phyloP scores from a whole-genome alignment of 352 stramenopile species.

The Blastocystis sp. region DNA sequence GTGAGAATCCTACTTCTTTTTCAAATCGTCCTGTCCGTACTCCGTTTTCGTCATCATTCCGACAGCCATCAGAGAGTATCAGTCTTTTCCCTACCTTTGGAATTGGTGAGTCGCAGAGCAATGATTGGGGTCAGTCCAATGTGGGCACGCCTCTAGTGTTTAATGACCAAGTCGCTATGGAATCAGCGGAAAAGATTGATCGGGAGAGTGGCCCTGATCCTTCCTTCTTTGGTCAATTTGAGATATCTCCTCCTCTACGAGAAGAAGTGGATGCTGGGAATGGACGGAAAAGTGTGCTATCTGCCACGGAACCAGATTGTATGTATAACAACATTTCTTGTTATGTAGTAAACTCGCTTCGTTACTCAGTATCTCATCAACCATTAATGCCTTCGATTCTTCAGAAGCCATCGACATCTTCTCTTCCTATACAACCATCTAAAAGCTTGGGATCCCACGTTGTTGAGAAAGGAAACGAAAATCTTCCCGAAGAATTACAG shows the following conservation, averaged over 20 bases:
- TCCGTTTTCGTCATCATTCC: neutral
- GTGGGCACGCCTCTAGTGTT: neutral
- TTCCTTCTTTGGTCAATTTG: conserved; percentile 22
- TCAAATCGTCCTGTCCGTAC: neutral
- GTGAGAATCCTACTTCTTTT: neutral
- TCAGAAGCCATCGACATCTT: neutral
- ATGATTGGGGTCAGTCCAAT: neutral
- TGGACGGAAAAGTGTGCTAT: neutral
- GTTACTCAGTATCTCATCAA: neutral
- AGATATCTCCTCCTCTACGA: neutral
- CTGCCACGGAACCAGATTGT: neutral
- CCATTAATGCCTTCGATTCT: neutral
- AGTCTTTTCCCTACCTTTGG: neutral
- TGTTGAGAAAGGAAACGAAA: neutral
- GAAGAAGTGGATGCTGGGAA: neutral
- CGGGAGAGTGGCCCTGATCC: neutral
- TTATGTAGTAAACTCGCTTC: neutral
- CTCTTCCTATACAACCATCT: neutral
- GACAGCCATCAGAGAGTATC: neutral
- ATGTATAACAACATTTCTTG: neutral
- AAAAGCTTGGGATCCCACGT: neutral
- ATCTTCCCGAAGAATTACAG: neutral
- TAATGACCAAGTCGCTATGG: neutral
- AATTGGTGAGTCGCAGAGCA: neutral
- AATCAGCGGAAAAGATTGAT: neutral